Conservation (phyloP, 2,329 filamentous ascomycete species). For the Fusarium veterinarium region DNA sequence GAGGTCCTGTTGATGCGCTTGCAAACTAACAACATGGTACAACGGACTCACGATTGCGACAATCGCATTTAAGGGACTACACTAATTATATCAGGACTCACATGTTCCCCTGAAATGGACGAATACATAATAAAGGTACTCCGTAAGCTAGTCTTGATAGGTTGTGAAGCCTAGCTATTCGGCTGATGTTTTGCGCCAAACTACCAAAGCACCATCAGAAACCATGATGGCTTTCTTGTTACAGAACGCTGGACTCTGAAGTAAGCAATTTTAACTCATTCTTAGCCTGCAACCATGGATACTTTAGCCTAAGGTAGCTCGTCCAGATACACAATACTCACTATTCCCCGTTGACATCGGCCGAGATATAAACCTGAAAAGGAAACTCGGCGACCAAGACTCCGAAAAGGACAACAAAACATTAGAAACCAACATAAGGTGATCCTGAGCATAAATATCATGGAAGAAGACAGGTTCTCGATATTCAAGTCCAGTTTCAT, state of each 20-base stretch:
- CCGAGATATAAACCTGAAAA: slow-evolving; percentile 30
- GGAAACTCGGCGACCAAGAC: slow-evolving; percentile 42
- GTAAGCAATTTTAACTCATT: not conserved
- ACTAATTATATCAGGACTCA: not conserved
- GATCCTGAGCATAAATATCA: slow-evolving; percentile 29
- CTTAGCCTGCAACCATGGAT: not conserved
- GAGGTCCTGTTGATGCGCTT: not conserved
- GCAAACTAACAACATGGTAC: not conserved
- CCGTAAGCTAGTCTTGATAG: not conserved
- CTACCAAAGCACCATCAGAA: not conserved
- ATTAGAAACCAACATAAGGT: not conserved
- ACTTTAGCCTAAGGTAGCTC: slow-evolving; percentile 23
- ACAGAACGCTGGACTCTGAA: not conserved
- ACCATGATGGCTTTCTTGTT: not conserved
- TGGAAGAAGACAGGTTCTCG: not conserved
- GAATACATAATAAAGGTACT: not conserved
- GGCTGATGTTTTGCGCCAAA: not conserved
- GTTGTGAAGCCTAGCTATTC: not conserved
- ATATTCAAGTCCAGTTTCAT: not conserved
- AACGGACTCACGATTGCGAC: not conserved
- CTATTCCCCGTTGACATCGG: slow-evolving; percentile 3
- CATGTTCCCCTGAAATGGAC: no score
- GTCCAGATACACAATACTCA: not conserved
- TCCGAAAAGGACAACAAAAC: slow-evolving; percentile 46
- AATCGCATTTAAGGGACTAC: not conserved